Base-by-base conservation (phyloP, 345 rosid species). In the Hibiscus trionum region DNA sequence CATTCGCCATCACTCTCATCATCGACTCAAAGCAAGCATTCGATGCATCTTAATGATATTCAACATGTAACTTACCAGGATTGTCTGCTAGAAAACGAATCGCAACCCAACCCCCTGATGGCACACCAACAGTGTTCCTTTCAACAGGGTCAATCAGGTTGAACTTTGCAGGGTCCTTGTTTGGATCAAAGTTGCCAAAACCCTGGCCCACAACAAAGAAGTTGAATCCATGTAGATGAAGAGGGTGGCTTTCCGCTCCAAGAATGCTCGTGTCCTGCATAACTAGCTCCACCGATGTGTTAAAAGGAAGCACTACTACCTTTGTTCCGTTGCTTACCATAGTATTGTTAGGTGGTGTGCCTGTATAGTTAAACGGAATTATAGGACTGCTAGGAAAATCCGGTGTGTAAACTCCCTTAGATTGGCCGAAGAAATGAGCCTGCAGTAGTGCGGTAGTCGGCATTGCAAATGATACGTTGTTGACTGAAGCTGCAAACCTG, bases 181-280 rank as follows among this genome's bases (percentile, higher is more conserved):
- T 84, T 52, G 80, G 77, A 73, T 89, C 82, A 66, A 80, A 89
- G 53, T 89, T 86, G 64, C 91, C 94, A 70, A 86, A 89, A 21
- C 94, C 91, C 78, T 83, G 90, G 1, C 90, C 91, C 5, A 87
- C 85, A 3, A 87, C 84, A 19, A 84, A 87, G 90, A 87, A 87
- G 77, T 89, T 89, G 81, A 84, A 87, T 11, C 94, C 91, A 24
- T 89, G 91, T 35, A 89, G 68, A 69, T 87, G 91, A 75, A 89
- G 84, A 46, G 95, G 95, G 77, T 89, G 92, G 80, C 89, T 89
- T 77, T 89, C 95, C 7, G 85, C 87, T 12, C 90, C 87, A 14
- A 89, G 88, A 69, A 86, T 86, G 84, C 89, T 84, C 7, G 92
- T 89, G 77, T 83, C 92, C 72, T 87, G 90, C 87, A 87, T 35